Conservation (phyloP, 2,329 filamentous ascomycete genomes). For the Claviceps humidiphila region DNA sequence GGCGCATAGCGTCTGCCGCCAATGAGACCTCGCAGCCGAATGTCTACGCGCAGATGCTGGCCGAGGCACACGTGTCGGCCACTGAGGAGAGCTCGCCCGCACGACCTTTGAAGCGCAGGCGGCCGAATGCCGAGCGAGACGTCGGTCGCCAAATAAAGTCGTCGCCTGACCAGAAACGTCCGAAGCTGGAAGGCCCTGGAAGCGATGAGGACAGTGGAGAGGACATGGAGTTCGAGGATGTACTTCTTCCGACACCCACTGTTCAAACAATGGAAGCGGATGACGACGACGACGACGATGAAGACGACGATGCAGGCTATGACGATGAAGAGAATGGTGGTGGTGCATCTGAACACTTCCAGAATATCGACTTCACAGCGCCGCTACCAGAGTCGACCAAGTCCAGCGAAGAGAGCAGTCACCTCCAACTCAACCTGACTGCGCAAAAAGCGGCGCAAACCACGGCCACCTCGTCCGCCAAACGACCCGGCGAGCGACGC, state of each 20-base stretch:
- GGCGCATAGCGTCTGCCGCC: conserved; percentile 6
- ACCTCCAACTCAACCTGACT: conserved; percentile 40
- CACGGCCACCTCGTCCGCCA: conserved; percentile 17
- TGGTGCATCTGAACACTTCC: conserved; percentile 23
- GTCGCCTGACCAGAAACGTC: too few species aligned
- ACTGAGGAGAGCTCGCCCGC: conserved; percentile 17
- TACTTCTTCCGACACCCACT: conserved; percentile 31
- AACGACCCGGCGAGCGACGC: conserved; percentile 25
- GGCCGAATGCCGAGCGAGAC: conserved; percentile 10
- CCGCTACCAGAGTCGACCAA: conserved; percentile 12
- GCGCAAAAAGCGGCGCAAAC: conserved; percentile 31
- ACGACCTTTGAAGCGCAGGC: conserved; percentile 27
- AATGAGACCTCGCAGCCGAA: conserved; percentile 17
- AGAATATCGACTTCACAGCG: conserved; percentile 33
- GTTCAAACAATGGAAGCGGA: conserved; percentile 38
- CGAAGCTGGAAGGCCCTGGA: neutral
- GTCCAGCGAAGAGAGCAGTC: conserved; percentile 16
- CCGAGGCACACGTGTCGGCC: conserved; percentile 30
- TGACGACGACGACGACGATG: conserved; percentile 31
- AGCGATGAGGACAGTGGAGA: conserved; percentile 23
- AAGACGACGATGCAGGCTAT: conserved; percentile 26
- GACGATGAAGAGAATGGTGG: conserved; percentile 24
- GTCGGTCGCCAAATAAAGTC: neutral
- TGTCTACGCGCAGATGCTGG: conserved; percentile 36
- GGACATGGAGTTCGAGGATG: conserved; percentile 36